phyloP scores from a whole-genome alignment of 2,329 filamentous ascomycete genomes.

The Colletotrichum eleusines region DNA sequence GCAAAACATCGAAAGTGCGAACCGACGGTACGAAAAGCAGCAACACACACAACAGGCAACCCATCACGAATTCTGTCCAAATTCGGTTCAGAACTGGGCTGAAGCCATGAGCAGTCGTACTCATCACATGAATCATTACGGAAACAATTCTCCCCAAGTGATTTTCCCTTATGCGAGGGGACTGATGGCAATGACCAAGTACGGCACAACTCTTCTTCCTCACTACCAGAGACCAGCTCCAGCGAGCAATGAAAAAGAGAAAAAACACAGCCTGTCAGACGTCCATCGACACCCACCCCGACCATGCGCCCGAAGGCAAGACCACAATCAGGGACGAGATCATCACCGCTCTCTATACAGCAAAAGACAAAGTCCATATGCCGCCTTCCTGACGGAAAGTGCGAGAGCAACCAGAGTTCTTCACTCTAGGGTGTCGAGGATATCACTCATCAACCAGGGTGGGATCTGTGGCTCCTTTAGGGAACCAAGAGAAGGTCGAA shows the following conservation, averaged over 20 bases:
- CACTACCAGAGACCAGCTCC: constrained; percentile 59
- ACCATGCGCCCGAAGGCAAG: constrained; percentile 81
- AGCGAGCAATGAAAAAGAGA: constrained; percentile 69
- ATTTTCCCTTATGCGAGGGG: too few species aligned
- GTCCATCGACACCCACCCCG: constrained; percentile 87
- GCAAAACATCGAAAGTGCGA: neutral
- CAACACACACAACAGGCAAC: too few species aligned
- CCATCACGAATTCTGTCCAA: too few species aligned
- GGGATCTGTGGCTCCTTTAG: constrained; percentile 92
- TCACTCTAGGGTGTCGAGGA: constrained; percentile 94
- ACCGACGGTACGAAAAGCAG: neutral
- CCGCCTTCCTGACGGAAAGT: constrained; percentile 74
- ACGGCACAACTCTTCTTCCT: constrained; percentile 65
- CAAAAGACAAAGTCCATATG: constrained; percentile 43
- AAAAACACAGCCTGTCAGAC: constrained; percentile 79
- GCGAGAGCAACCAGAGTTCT: constrained; percentile 71
- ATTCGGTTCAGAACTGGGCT: too few species aligned
- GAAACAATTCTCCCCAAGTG: too few species aligned
- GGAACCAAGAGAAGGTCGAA: constrained; percentile 92
- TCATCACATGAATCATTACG: too few species aligned
- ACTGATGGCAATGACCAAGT: too few species aligned
- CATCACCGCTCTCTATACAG: constrained; percentile 91
- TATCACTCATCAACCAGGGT: constrained; percentile 95
- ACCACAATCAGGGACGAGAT: constrained; percentile 84
- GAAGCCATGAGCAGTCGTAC: too few species aligned